A percentile compares a stretch with the other conserved stretches of the same genome.
These are phyloP conservation scores for Mrakia hoshinonis DNA, from an alignment of 768 basidiomycete genomes.

Conservation along the genomic window DNA sequence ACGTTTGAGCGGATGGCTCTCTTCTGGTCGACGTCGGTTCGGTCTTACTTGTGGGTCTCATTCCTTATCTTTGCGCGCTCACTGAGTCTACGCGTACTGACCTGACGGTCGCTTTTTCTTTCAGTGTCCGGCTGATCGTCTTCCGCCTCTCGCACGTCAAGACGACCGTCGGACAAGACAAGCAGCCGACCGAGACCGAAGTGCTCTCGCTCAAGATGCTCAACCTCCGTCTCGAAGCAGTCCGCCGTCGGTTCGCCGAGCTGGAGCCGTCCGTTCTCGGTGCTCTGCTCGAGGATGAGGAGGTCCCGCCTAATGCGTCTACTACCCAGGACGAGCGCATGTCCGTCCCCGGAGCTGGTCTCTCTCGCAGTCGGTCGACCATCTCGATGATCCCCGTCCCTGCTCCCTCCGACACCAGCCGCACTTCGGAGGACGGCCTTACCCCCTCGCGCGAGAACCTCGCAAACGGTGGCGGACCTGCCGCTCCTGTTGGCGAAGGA, in stretches of 20 bases:
- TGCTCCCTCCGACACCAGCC: background rate
- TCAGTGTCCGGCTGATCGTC: conserved; percentile 40
- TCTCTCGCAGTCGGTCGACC: conserved; percentile 22
- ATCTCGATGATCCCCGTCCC: conserved; percentile 25
- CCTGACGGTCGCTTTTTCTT: background rate
- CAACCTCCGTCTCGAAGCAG: conserved; percentile 42
- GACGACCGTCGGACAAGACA: conserved; percentile 31
- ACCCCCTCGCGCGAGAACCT: conserved; percentile 7
- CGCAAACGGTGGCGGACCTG: too few relatives aligned
- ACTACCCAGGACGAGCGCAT: background rate
- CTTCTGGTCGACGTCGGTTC: conserved; percentile 41
- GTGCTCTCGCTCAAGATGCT: conserved; percentile 40
- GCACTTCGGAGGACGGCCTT: conserved; percentile 2
- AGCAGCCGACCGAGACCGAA: conserved; percentile 33
- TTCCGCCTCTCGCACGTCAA: conserved; percentile 43
- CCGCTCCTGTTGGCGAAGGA: background rate
- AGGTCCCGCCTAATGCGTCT: background rate
- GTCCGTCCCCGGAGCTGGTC: background rate
- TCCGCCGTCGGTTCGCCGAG: conserved; percentile 43
- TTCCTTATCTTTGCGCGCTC: background rate
- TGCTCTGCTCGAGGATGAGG: conserved; percentile 33
- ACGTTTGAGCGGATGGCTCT: conserved; percentile 43
- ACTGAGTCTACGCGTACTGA: background rate
- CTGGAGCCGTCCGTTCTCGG: conserved; percentile 40
- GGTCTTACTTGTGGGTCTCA: conserved; percentile 36